phyloP scores from a whole-genome alignment of 768 basidiomycete species.

The Kockovaella imperatae region DNA sequence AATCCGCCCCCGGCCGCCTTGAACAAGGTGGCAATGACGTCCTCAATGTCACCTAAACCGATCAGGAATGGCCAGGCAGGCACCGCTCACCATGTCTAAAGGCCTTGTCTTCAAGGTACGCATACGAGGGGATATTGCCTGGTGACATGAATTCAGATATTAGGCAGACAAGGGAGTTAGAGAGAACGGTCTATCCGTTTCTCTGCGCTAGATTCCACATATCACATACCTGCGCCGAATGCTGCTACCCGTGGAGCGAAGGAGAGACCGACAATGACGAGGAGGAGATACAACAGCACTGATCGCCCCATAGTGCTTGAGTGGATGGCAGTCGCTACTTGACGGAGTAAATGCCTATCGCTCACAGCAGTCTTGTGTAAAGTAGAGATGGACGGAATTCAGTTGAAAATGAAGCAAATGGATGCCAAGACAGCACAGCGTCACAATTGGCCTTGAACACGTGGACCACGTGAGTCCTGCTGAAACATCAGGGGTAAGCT shows the following conservation, averaged over 20 bases:
- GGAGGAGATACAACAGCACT: constrained; percentile 16
- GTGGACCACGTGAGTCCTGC: no score
- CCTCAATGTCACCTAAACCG: constrained; percentile 73
- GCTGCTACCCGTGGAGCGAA: constrained; percentile 36
- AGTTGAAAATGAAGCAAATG: no score
- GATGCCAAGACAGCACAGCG: no score
- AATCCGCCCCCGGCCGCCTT: constrained; percentile 58
- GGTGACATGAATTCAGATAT: constrained; percentile 52
- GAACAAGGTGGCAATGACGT: constrained; percentile 51
- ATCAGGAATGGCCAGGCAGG: no score
- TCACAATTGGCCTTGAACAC: no score
- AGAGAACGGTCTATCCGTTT: no score
- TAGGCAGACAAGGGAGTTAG: not conserved
- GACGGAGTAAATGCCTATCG: no score
- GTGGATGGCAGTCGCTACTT: no score
- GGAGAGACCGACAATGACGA: constrained; percentile 29
- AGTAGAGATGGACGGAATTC: no score
- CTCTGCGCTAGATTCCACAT: not conserved
- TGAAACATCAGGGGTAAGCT: no score
- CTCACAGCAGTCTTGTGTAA: no score
- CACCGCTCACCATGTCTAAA: constrained; percentile 89
- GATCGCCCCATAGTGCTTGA: constrained; percentile 22
- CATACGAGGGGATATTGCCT: constrained; percentile 75
- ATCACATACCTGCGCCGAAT: constrained; percentile 35
- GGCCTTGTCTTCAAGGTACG: constrained; percentile 75